phyloP scores from a whole-genome alignment of 2,329 filamentous ascomycete genomes.

The Colletotrichum zoysiae region DNA sequence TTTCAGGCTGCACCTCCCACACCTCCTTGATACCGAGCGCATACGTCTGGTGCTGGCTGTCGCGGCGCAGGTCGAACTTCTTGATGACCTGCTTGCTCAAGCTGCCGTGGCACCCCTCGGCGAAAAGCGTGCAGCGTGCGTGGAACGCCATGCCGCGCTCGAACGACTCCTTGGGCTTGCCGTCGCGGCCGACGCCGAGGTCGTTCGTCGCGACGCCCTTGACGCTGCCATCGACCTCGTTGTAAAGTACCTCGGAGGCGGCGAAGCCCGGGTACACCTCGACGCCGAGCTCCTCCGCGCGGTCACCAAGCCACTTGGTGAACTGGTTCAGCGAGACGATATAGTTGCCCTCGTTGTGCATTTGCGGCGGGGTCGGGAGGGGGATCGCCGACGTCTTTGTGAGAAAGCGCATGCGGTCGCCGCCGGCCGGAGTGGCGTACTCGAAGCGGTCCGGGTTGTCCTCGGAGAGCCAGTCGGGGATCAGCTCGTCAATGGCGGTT shows the following conservation, averaged over 20 bases:
- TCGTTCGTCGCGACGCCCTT: conserved; percentile 97
- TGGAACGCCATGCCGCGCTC: conserved; percentile 99
- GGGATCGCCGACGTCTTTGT: conserved; percentile 84
- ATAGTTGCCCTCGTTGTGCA: conserved; percentile 98
- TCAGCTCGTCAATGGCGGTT: conserved; percentile 85
- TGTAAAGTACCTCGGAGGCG: conserved; percentile 91
- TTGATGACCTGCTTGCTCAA: conserved; percentile 94
- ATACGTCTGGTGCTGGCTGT: conserved; percentile 96
- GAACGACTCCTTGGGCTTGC: conserved; percentile 89
- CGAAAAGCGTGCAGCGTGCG: conserved; percentile 90
- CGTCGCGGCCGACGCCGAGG: conserved; percentile 83
- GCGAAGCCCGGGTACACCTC: conserved; percentile 98
- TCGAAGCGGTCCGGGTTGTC: conserved; percentile 90
- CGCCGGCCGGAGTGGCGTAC: conserved; percentile 84
- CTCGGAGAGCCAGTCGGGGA: conserved; percentile 93
- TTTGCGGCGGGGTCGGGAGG: conserved; percentile 91
- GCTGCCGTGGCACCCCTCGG: conserved; percentile 95
- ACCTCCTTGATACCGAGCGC: conserved; percentile 95
- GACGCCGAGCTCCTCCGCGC: conserved; percentile 95
- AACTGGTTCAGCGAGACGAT: conserved; percentile 97
- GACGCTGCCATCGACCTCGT: conserved; percentile 82
- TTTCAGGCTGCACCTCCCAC: conserved; percentile 94
- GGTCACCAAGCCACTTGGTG: conserved; percentile 93
- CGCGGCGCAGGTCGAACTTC: conserved; percentile 89
- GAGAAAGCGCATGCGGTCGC: conserved; percentile 93